These are phyloP conservation scores for Dalbergia oliveri DNA, from an alignment of 306 rosid species.

Conservation along the genomic window DNA sequence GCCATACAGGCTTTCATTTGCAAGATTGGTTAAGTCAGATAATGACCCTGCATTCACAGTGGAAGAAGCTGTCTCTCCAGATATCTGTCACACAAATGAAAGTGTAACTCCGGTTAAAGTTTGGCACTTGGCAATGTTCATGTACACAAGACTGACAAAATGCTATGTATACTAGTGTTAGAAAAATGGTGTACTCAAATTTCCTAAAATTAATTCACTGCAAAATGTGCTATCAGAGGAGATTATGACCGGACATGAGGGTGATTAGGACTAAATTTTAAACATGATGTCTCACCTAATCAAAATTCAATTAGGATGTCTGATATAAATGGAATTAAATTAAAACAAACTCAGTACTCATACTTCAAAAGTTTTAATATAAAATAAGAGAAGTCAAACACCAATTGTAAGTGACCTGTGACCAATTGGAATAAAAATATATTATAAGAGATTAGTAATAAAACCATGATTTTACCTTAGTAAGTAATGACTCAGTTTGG, in stretches of 20 bases:
- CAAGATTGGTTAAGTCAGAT: conserved; percentile 81
- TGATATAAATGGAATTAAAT: not conserved
- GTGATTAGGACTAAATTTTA: not conserved
- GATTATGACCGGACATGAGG: not conserved
- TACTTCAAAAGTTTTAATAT: not conserved
- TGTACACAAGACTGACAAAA: not conserved
- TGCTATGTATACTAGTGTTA: not conserved
- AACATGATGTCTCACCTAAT: not conserved
- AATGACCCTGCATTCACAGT: conserved; percentile 88
- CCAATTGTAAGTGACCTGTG: conserved; percentile 1
- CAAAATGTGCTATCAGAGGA: not conserved
- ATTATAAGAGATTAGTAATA: not conserved
- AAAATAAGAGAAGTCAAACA: not conserved
- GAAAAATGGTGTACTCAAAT: not conserved
- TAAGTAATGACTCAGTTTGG: conserved; percentile 92
- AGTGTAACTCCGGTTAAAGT: conserved; percentile 20
- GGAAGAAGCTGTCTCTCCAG: conserved; percentile 95
- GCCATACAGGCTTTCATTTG: conserved; percentile 89
- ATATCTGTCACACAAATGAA: conserved; percentile 62
- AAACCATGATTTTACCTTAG: conserved; percentile 65
- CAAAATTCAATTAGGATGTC: not conserved
- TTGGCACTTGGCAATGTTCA: not conserved
- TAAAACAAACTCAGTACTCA: not conserved
- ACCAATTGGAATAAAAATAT: not conserved
- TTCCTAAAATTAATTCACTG: not conserved